Evolutionary conservation across 768 basidiomycete genomes (phyloP).

Genomic region (Pleurotus djamor): DNA sequence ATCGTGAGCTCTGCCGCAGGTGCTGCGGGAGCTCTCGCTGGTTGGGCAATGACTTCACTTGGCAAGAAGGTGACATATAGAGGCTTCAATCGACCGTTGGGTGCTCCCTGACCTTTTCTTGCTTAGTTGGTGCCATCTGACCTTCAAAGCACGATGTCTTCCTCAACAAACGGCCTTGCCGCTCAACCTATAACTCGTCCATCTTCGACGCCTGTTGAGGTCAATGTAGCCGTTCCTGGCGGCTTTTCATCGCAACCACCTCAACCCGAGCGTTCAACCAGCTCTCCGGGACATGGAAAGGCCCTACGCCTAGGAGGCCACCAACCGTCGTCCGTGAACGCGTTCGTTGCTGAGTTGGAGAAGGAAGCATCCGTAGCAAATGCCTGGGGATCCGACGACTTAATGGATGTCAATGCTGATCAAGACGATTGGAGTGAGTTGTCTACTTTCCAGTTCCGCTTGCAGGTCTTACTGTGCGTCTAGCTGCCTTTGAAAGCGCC

Average conservation of each 20-base stretch:
- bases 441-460: neutral
- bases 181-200: slow-evolving; percentile 29
- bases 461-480: slow-evolving; percentile 1
- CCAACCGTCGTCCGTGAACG: slow-evolving; percentile 36
- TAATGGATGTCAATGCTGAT: slow-evolving; percentile 94
- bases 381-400: slow-evolving; percentile 74
- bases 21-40: slow-evolving; percentile 88
- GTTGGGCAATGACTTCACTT: slow-evolving; percentile 93
- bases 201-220: slow-evolving; percentile 51
- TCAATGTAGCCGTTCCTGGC: slow-evolving; percentile 82
- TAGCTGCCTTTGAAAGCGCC: slow-evolving; percentile 80
- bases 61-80: slow-evolving; percentile 64
- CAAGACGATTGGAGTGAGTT: slow-evolving; percentile 91
- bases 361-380: slow-evolving; percentile 51
- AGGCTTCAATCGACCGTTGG: too few relatives aligned
- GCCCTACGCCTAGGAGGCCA: slow-evolving; percentile 70
- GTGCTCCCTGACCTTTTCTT: too few relatives aligned
- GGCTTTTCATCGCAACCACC: slow-evolving; percentile 50
- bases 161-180: slow-evolving; percentile 14
- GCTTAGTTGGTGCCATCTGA: slow-evolving; percentile 69
- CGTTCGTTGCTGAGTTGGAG: slow-evolving; percentile 52
- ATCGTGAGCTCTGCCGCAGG: slow-evolving; percentile 87
- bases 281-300: slow-evolving; percentile 39
- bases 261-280: slow-evolving; percentile 50
- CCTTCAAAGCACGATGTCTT: slow-evolving; percentile 63